Evolutionary conservation across 805 yeast species (phyloP).

Genomic region (Lipomyces spencermartinsiae): DNA sequence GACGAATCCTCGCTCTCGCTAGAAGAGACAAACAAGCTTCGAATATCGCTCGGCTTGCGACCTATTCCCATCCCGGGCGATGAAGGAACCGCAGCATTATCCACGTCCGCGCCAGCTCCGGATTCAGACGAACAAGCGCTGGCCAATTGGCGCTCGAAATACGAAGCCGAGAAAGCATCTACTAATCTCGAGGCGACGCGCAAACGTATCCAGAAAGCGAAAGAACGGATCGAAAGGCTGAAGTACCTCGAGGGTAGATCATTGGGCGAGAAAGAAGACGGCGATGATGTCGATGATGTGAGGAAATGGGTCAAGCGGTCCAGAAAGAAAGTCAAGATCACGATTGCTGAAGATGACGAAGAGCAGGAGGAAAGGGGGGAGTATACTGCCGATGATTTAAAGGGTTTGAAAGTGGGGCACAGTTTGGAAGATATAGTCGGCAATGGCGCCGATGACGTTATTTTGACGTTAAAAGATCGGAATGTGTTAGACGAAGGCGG

Average conservation of each 20-base stretch:
- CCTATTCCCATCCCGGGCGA: slow-evolving; percentile 52
- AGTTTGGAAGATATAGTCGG: slow-evolving; percentile 50
- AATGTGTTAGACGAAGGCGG: slow-evolving; percentile 46
- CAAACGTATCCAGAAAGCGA: slow-evolving; percentile 39
- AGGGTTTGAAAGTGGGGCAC: slow-evolving; percentile 56
- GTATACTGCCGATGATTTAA: slow-evolving; percentile 45
- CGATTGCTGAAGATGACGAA: slow-evolving; percentile 21
- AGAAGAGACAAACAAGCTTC: slow-evolving; percentile 33
- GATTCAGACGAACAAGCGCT: slow-evolving; percentile 48
- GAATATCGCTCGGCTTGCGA: slow-evolving; percentile 56
- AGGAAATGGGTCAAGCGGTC: slow-evolving; percentile 52
- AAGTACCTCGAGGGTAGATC: slow-evolving; percentile 41
- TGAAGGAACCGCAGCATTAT: not conserved
- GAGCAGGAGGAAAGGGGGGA: slow-evolving; percentile 18
- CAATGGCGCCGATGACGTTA: slow-evolving; percentile 51
- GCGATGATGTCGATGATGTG: slow-evolving; percentile 45
- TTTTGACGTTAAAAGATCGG: slow-evolving; percentile 66
- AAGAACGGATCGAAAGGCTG: slow-evolving; percentile 39
- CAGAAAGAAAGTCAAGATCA: slow-evolving; percentile 32
- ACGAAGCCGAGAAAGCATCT: slow-evolving; percentile 46
- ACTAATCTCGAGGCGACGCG: slow-evolving; percentile 41
- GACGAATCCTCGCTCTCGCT: slow-evolving; percentile 34
- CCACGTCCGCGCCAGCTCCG: slow-evolving; percentile 13
- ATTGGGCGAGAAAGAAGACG: slow-evolving; percentile 42
- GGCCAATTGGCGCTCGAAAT: slow-evolving; percentile 46